Conservation (phyloP, 2,329 filamentous ascomycete species). For the Periconia sp. region DNA sequence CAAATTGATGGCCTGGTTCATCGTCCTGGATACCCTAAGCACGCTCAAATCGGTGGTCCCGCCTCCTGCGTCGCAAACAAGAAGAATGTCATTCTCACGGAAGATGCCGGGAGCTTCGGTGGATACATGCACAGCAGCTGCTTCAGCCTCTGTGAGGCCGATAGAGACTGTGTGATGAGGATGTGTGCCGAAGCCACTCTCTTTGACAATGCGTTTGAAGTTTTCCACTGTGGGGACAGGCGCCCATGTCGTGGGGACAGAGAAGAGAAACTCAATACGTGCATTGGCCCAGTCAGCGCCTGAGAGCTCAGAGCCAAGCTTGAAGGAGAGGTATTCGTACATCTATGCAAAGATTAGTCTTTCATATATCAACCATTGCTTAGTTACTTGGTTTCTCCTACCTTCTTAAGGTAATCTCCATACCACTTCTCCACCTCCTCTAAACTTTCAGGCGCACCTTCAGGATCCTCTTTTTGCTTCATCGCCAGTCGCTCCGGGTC, state of each 20-base stretch:
- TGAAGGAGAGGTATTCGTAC: conserved; percentile 56
- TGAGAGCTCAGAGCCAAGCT: conserved; percentile 41
- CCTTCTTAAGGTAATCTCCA: conserved; percentile 57
- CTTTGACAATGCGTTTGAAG: conserved; percentile 56
- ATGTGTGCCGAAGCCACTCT: conserved; percentile 57
- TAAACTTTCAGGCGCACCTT: conserved; percentile 51
- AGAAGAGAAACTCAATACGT: conserved; percentile 61
- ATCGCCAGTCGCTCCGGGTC: conserved; percentile 53
- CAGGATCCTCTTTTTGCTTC: conserved; percentile 52
- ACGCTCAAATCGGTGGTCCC: conserved; percentile 54
- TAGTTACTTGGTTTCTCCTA: too few relatives aligned
- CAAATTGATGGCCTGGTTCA: conserved; percentile 34
- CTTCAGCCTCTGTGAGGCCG: conserved; percentile 61
- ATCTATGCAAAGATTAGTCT: too few relatives aligned
- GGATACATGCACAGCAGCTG: conserved; percentile 58
- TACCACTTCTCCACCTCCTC: conserved; percentile 56
- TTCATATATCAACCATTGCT: too few relatives aligned
- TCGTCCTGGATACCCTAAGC: conserved; percentile 36
- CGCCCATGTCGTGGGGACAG: conserved; percentile 64
- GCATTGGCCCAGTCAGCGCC: conserved; percentile 48
- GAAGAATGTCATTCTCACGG: conserved; percentile 50
- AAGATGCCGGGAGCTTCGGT: conserved; percentile 44
- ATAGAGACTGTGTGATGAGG: conserved; percentile 49
- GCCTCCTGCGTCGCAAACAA: conserved; percentile 60
- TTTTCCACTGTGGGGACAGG: conserved; percentile 57